Evolutionary conservation across 176 grass and related monocot genomes (phyloP).

Genomic region (Triticum urartu): DNA sequence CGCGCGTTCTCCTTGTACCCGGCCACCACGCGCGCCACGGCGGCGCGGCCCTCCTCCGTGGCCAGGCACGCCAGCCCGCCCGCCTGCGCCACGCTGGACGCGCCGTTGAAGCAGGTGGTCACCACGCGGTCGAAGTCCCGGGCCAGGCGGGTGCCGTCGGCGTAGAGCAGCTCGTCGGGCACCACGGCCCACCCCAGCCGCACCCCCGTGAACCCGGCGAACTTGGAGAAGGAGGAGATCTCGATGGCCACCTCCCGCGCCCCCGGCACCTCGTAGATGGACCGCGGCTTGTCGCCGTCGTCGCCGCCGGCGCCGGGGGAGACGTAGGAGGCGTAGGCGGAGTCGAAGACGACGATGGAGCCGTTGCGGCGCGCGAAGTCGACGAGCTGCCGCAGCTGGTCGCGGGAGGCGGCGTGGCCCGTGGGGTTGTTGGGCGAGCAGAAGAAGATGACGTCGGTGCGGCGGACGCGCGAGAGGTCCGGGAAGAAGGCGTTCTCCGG

Average conservation of each 20-base stretch:
- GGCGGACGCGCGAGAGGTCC: slow-evolving; percentile 58
- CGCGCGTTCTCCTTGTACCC: slow-evolving; percentile 80
- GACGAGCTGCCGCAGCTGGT: slow-evolving; percentile 74
- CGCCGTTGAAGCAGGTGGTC: slow-evolving; percentile 93
- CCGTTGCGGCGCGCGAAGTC: slow-evolving; percentile 69
- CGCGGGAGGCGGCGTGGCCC: slow-evolving; percentile 63
- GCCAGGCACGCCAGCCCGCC: slow-evolving; percentile 78
- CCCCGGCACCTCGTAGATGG: slow-evolving; percentile 93
- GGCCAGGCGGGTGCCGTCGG: slow-evolving; percentile 45
- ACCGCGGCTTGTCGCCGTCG: slow-evolving; percentile 8
- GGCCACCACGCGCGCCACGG: slow-evolving; percentile 43
- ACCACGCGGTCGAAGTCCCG: slow-evolving; percentile 92
- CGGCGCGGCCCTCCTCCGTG: slow-evolving; percentile 47
- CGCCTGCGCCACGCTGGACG: slow-evolving; percentile 71
- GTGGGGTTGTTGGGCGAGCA: slow-evolving; percentile 99
- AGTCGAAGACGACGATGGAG: slow-evolving; percentile 88
- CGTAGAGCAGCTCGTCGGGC: slow-evolving; percentile 76
- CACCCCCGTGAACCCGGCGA: slow-evolving; percentile 89
- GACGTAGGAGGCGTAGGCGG: slow-evolving; percentile 73
- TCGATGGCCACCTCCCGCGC: slow-evolving; percentile 95
- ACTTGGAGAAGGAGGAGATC: slow-evolving; percentile 93
- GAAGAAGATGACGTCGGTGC: slow-evolving; percentile 95
- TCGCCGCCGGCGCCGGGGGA: slow-evolving; percentile 12
- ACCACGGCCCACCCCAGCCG: slow-evolving; percentile 86
- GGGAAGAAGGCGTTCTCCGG: slow-evolving; percentile 92